These are phyloP conservation scores for Prunus campanulata DNA, from an alignment of 306 rosid genomes.

Conservation along the genomic window DNA sequence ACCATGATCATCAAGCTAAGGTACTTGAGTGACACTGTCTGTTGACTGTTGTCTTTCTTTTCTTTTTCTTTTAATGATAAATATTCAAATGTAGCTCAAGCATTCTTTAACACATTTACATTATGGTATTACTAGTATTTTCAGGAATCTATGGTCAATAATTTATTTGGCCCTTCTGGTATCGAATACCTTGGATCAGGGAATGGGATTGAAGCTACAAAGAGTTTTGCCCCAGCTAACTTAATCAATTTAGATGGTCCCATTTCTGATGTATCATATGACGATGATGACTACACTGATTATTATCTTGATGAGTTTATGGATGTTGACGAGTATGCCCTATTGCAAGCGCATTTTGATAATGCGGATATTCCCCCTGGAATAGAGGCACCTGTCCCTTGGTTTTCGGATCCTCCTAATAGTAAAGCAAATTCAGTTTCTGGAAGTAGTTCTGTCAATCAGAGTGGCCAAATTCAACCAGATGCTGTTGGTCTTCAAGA, in stretches of 20 bases:
- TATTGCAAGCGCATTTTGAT: constrained; percentile 66
- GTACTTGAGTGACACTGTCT: constrained; percentile 33
- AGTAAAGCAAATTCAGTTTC: constrained; percentile 18
- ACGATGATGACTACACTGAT: constrained; percentile 38
- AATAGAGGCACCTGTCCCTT: constrained; percentile 78
- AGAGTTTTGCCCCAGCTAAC: constrained; percentile 36
- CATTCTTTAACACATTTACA: constrained; percentile 11
- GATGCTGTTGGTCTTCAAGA: constrained; percentile 21
- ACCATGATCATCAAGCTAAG: constrained; percentile 40
- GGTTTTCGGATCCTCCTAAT: constrained; percentile 40
- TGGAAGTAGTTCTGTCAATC: constrained; percentile 36
- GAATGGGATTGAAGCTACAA: constrained; percentile 43
- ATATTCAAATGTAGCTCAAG: constrained; percentile 9
- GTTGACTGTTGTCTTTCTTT: constrained; percentile 16
- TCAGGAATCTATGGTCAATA: constrained; percentile 37
- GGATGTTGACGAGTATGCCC: constrained; percentile 54
- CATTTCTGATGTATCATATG: constrained; percentile 49
- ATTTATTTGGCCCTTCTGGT: constrained; percentile 27
- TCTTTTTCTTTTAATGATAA: neutral
- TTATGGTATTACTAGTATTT: constrained; percentile 16
- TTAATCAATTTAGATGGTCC: constrained; percentile 47
- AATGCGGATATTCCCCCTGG: constrained; percentile 65
- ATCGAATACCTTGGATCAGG: constrained; percentile 37
- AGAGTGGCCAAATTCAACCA: constrained; percentile 25
- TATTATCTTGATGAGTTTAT: constrained; percentile 41